phyloP scores from a whole-genome alignment of 2,329 filamentous ascomycete species.

The Trichoderma brevicompactum region DNA sequence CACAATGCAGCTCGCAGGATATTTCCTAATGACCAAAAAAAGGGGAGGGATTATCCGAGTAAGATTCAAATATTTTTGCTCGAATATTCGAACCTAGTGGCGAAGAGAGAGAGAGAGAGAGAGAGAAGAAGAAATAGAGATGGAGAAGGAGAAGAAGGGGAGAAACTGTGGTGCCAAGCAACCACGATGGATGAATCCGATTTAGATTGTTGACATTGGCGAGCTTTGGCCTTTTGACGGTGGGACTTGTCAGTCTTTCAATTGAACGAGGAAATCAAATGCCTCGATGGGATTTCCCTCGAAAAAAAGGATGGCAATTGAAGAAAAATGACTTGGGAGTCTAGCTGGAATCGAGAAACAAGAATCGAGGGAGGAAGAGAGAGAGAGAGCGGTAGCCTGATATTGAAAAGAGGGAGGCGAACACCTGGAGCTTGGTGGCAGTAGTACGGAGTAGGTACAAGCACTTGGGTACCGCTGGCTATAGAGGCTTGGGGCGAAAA shows the following conservation, averaged over 20 bases:
- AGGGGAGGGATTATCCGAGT: background rate
- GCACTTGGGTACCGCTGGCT: too few relatives aligned
- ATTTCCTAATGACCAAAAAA: background rate
- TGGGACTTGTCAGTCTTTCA: background rate
- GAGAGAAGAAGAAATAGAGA: background rate
- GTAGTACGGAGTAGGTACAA: background rate
- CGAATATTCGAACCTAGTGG: background rate
- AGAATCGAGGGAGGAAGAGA: conserved; percentile 5
- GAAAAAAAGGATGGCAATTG: background rate
- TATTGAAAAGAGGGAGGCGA: conserved; percentile 26
- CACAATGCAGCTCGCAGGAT: background rate
- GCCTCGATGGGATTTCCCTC: background rate
- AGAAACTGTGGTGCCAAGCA: conserved; percentile 14
- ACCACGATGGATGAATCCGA: conserved; percentile 8
- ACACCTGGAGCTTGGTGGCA: background rate
- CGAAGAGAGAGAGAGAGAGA: background rate
- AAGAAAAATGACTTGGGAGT: background rate
- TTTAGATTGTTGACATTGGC: conserved; percentile 14
- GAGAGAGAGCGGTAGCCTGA: conserved; percentile 19
- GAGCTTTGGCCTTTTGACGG: background rate
- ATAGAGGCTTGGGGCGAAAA: background rate
- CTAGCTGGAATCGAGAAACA: background rate
- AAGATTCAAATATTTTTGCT: background rate
- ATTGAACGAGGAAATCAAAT: background rate
- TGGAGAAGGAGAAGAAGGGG: background rate